phyloP scores from a whole-genome alignment of 2,329 filamentous ascomycete genomes.

The Ramularia endophylla region DNA sequence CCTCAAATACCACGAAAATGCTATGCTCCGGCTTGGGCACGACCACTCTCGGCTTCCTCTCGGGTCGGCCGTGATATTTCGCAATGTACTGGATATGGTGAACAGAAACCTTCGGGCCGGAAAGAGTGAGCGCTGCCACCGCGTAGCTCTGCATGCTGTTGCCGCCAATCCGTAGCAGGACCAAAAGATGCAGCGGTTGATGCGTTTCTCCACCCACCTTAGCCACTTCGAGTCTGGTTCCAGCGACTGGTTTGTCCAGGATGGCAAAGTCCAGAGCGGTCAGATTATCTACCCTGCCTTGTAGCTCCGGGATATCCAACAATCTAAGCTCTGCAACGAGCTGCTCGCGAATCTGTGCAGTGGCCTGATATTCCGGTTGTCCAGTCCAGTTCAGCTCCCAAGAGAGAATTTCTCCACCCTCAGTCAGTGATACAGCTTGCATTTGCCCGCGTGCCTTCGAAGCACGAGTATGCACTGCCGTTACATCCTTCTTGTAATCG shows the following conservation, averaged over 20 bases:
- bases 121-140: conserved; percentile 65
- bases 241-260: conserved; percentile 35
- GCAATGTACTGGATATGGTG: conserved; percentile 34
- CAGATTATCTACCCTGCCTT: conserved; percentile 24
- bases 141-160: conserved; percentile 54
- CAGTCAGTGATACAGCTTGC: conserved; percentile 73
- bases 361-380: conserved; percentile 67
- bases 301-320: conserved; percentile 43
- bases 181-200: conserved; percentile 23
- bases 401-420: conserved; percentile 69
- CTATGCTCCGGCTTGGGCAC: conserved; percentile 73
- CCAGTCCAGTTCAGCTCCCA: conserved; percentile 90
- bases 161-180: conserved; percentile 26
- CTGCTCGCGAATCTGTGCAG: conserved; percentile 62
- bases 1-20: conserved; percentile 74
- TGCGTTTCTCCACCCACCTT: conserved; percentile 14
- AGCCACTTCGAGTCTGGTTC: conserved; percentile 18
- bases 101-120: conserved; percentile 48
- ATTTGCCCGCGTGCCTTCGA: conserved; percentile 73
- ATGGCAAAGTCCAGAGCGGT: conserved; percentile 71
- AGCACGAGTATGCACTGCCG: conserved; percentile 69
- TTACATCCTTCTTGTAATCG: conserved; percentile 66
- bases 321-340: conserved; percentile 59
- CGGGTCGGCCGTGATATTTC: conserved; percentile 8
- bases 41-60: conserved; percentile 57